These are phyloP conservation scores for Protea cynaroides DNA, from an alignment of 164 flowering plant species.

Conservation along the genomic window DNA sequence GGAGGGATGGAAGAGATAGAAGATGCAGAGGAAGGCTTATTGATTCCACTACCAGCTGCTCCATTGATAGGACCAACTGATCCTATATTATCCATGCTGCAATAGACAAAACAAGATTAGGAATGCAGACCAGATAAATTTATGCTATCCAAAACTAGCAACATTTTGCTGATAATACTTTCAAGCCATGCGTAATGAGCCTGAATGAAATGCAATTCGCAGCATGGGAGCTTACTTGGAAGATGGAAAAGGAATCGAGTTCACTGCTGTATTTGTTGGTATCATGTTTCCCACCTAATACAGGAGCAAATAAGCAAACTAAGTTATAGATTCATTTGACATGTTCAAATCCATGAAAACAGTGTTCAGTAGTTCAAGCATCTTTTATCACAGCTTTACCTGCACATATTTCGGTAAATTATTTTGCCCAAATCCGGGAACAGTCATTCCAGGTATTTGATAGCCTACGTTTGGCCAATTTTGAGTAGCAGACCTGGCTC, in stretches of 20 bases:
- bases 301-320: slow-evolving; percentile 7
- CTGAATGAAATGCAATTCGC: not conserved
- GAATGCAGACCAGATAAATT: not conserved
- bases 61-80: slow-evolving; percentile 40
- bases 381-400: slow-evolving; percentile 27
- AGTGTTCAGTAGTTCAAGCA: not conserved
- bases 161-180: not conserved
- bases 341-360: not conserved
- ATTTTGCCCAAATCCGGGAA: slow-evolving; percentile 36
- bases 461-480: slow-evolving; percentile 57
- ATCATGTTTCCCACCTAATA: slow-evolving; percentile 34
- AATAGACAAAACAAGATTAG: slow-evolving; percentile 7
- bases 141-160: not conserved
- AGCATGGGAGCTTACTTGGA: slow-evolving; percentile 37
- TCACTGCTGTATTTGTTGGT: slow-evolving; percentile 30
- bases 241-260: slow-evolving; percentile 34
- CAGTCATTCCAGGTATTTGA: slow-evolving; percentile 57
- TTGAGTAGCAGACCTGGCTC: slow-evolving; percentile 30
- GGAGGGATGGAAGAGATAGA: slow-evolving; percentile 29
- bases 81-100: slow-evolving; percentile 41
- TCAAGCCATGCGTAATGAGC: too few species aligned
- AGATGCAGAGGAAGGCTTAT: slow-evolving; percentile 37
- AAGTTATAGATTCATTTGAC: not conserved
- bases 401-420: slow-evolving; percentile 47
- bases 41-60: slow-evolving; percentile 22